Evolutionary conservation across 2,329 filamentous ascomycete genomes (phyloP).

Genomic region (Aspergillus glaucus): DNA sequence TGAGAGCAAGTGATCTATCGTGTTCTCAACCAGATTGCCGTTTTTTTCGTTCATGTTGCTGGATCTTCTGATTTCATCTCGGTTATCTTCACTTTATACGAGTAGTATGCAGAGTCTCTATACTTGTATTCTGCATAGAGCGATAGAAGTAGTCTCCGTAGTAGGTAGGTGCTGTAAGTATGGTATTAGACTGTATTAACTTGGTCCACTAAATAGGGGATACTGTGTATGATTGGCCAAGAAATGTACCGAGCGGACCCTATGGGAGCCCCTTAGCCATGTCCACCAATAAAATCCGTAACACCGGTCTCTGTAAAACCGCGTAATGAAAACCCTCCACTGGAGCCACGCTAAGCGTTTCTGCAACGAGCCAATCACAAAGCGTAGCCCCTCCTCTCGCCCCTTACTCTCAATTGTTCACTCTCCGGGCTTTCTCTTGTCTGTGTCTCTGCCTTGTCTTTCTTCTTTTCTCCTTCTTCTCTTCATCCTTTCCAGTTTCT

Average conservation of each 20-base stretch:
- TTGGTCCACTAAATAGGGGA: neutral
- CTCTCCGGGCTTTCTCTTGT: constrained; percentile 5
- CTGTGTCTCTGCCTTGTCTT: constrained; percentile 1
- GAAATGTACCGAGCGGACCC: neutral
- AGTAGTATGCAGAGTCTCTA: neutral
- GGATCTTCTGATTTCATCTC: no score
- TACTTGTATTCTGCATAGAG: neutral
- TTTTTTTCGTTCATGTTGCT: no score
- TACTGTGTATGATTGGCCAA: neutral
- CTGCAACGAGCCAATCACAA: neutral
- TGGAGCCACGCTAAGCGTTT: neutral
- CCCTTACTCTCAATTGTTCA: constrained; percentile 3
- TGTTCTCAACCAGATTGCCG: no score
- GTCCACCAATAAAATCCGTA: neutral
- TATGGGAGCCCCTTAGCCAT: neutral
- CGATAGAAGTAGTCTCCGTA: neutral
- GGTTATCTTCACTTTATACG: neutral
- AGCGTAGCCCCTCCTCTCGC: neutral
- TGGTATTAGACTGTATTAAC: neutral
- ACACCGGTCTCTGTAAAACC: neutral
- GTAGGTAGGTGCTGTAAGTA: neutral
- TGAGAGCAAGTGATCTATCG: no score
- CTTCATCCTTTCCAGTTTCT: neutral
- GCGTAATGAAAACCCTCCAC: neutral
- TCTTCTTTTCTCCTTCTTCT: constrained; percentile 3